These are phyloP conservation scores for Lachancea dasiensis DNA, from an alignment of 805 yeast genomes.

Conservation along the genomic window DNA sequence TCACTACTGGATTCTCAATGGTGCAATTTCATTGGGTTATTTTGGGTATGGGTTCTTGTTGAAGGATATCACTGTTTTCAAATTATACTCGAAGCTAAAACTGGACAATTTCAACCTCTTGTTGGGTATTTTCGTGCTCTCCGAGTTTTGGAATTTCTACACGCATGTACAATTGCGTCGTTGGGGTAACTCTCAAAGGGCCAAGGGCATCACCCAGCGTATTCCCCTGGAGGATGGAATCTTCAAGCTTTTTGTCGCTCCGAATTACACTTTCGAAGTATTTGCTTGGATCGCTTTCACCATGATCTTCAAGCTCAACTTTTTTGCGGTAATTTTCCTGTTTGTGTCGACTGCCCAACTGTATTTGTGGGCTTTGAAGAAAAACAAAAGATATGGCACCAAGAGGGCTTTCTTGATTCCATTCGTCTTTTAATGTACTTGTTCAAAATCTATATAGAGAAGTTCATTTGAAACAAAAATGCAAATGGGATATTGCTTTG, in stretches of 20 bases:
- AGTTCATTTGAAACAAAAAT: not conserved
- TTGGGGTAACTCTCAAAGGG: conserved; percentile 36
- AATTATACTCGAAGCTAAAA: conserved; percentile 14
- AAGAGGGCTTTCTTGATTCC: conserved; percentile 79
- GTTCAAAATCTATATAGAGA: not conserved
- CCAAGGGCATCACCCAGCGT: conserved; percentile 33
- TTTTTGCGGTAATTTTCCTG: conserved; percentile 69
- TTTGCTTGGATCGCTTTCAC: conserved; percentile 70
- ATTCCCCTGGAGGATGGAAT: conserved; percentile 68
- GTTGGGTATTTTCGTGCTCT: conserved; percentile 44
- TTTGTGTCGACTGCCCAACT: conserved; percentile 72
- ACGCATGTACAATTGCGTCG: conserved; percentile 63
- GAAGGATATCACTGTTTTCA: conserved; percentile 15
- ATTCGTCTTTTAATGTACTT: conserved; percentile 43
- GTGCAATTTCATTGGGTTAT: conserved; percentile 47
- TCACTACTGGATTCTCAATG: conserved; percentile 93
- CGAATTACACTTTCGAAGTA: conserved; percentile 88
- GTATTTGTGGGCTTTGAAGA: conserved; percentile 88
- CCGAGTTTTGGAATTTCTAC: conserved; percentile 66
- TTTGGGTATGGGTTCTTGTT: conserved; percentile 43
- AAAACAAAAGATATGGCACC: conserved; percentile 75
- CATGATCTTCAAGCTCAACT: conserved; percentile 60
- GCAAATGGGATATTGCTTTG: conserved; percentile 1
- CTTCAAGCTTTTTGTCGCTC: conserved; percentile 76
- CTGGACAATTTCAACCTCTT: conserved; percentile 26